Conservation (phyloP, 129 eudicot species). For the Mikania micrantha region DNA sequence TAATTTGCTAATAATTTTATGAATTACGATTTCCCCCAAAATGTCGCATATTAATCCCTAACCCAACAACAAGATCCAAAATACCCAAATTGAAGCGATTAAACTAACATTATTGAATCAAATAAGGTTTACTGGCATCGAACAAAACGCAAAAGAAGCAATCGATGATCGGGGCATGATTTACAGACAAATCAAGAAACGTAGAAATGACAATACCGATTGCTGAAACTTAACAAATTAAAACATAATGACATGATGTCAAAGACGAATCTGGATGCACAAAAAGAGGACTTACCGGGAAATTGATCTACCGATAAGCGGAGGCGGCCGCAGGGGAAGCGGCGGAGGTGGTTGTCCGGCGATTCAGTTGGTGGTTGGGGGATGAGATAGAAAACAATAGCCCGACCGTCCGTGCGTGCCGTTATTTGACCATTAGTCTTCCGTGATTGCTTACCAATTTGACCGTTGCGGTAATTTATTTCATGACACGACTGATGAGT, state of each 20-base stretch:
- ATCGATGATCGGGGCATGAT: not conserved
- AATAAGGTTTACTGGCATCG: not conserved
- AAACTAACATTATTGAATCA: not conserved
- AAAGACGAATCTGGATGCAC: not conserved
- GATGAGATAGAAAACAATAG: not conserved
- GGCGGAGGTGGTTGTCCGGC: not conserved
- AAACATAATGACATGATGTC: not conserved
- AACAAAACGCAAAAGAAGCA: not conserved
- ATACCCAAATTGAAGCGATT: not conserved
- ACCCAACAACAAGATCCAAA: not conserved
- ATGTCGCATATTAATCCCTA: not conserved
- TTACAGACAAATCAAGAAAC: not conserved
- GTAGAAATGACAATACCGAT: not conserved
- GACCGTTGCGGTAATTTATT: constrained; percentile 3
- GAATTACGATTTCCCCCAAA: not conserved
- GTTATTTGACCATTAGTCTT: not conserved
- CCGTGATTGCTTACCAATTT: not conserved
- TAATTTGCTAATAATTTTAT: not conserved
- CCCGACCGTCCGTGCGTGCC: not conserved
- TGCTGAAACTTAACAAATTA: not conserved
- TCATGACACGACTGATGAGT: not conserved
- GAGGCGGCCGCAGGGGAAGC: not conserved
- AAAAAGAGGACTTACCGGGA: not conserved
- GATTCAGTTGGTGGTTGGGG: not conserved
- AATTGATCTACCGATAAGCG: not conserved